Conservation (phyloP, 805 yeast species). For the Wickerhamiella azyma region DNA sequence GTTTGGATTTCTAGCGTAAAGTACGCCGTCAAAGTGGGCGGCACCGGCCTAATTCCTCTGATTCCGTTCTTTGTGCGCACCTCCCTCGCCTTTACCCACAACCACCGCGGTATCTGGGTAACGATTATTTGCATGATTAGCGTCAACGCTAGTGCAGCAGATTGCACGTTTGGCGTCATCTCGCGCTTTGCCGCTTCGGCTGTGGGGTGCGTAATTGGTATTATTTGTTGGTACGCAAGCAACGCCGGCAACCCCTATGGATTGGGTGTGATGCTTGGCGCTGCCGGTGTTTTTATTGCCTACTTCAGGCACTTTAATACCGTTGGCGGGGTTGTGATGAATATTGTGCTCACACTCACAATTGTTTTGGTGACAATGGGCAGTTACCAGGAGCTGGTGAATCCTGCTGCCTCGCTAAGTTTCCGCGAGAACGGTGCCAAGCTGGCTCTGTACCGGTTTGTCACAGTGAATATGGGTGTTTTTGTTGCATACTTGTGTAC, state of each 20-base stretch:
- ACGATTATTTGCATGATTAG: constrained; percentile 24
- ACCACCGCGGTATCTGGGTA: constrained; percentile 22
- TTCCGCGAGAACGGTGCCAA: background rate
- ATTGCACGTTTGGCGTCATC: constrained; percentile 22
- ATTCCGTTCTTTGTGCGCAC: constrained; percentile 21
- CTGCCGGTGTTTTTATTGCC: background rate
- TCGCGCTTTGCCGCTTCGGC: constrained; percentile 22
- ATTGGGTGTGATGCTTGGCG: constrained; percentile 3
- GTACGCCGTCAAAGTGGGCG: constrained; percentile 3
- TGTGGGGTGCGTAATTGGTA: constrained; percentile 22
- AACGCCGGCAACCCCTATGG: constrained; percentile 22
- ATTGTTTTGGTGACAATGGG: constrained; percentile 4
- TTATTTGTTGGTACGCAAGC: constrained; percentile 26
- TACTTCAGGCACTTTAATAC: constrained; percentile 3
- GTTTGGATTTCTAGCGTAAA: background rate
- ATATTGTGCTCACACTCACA: background rate
- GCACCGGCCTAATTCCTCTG: constrained; percentile 10
- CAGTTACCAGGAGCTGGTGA: constrained; percentile 1
- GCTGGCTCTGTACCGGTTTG: constrained; percentile 1
- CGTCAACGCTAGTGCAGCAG: constrained; percentile 23
- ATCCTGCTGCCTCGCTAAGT: background rate
- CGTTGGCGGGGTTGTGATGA: constrained; percentile 6
- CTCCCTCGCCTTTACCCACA: constrained; percentile 18
- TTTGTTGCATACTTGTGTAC: background rate
- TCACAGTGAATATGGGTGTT: constrained; percentile 3